phyloP scores from a whole-genome alignment of 208 protist species.

The Leishmania braziliensis region DNA sequence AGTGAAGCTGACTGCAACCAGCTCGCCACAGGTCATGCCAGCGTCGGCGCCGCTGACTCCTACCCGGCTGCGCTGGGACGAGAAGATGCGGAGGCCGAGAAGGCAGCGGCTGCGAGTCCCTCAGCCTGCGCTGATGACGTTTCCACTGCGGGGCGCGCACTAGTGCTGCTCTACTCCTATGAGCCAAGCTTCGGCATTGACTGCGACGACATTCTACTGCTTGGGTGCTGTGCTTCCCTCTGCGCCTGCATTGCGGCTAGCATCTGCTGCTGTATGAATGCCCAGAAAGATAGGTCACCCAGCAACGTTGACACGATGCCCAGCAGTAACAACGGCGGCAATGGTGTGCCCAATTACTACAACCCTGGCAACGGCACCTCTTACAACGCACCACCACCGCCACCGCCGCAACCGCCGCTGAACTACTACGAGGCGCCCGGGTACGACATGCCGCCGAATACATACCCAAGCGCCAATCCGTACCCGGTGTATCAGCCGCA shows the following conservation, averaged over 20 bases:
- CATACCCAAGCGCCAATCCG: slow-evolving; percentile 2
- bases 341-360: slow-evolving; percentile 1
- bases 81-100: neutral
- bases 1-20: neutral
- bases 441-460: slow-evolving; percentile 23
- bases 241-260: slow-evolving; percentile 21
- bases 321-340: slow-evolving; percentile 1
- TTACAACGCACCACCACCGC: slow-evolving; percentile 1
- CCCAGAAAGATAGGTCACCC: slow-evolving; percentile 3
- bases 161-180: slow-evolving; percentile 23
- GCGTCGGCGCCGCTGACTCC: neutral
- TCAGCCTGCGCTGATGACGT: neutral
- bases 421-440: slow-evolving; percentile 4
- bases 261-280: slow-evolving; percentile 23
- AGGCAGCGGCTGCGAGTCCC: neutral
- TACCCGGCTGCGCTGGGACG: neutral
- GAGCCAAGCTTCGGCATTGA: slow-evolving; percentile 21
- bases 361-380: neutral
- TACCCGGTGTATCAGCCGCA: slow-evolving; percentile 2
- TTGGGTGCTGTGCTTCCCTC: slow-evolving; percentile 17
- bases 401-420: neutral
- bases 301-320: slow-evolving; percentile 1
- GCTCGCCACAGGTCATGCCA: neutral
- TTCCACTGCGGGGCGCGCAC: slow-evolving; percentile 1
- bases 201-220: slow-evolving; percentile 10